A percentile compares a stretch with the other conserved stretches of the same genome.
Conservation (phyloP, 2,329 filamentous ascomycete species). For the Bipolaris sorokiniana region DNA sequence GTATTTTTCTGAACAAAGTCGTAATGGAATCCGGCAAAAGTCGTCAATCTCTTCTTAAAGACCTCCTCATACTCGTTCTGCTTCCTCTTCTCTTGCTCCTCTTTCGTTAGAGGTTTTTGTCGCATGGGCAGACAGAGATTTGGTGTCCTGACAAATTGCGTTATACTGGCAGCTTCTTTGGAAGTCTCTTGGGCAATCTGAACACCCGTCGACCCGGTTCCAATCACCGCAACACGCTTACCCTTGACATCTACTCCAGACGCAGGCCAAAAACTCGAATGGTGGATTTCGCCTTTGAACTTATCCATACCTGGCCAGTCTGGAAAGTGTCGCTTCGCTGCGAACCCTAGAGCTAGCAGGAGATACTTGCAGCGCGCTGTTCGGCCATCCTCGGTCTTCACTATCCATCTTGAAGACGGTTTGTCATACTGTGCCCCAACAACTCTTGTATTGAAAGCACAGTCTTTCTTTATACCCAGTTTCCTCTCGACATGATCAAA, state of each 20-base stretch:
- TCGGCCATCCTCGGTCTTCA: constrained; percentile 60
- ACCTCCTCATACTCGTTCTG: constrained; percentile 52
- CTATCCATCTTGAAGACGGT: constrained; percentile 55
- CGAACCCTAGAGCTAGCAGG: constrained; percentile 62
- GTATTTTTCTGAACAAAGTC: constrained; percentile 62
- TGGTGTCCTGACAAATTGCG: constrained; percentile 70
- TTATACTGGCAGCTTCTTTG: constrained; percentile 57
- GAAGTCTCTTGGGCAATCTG: constrained; percentile 68
- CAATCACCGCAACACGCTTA: constrained; percentile 67
- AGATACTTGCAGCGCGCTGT: constrained; percentile 59
- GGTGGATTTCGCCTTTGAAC: constrained; percentile 66
- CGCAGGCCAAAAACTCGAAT: constrained; percentile 67
- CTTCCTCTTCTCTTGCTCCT: constrained; percentile 59
- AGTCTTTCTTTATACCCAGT: constrained; percentile 63
- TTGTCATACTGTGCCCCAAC: constrained; percentile 60
- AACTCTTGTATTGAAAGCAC: constrained; percentile 63
- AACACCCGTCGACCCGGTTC: constrained; percentile 69
- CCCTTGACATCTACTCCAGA: constrained; percentile 61
- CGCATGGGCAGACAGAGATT: constrained; percentile 70
- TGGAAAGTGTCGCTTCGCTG: constrained; percentile 67
- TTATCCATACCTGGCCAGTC: constrained; percentile 65
- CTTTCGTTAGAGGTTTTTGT: constrained; percentile 54
- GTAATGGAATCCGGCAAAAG: constrained; percentile 66
- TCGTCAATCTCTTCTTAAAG: constrained; percentile 60
- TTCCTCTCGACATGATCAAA: constrained; percentile 66